Base-by-base conservation (phyloP, 139 green algal species). In the Chlorella sp. region DNA sequence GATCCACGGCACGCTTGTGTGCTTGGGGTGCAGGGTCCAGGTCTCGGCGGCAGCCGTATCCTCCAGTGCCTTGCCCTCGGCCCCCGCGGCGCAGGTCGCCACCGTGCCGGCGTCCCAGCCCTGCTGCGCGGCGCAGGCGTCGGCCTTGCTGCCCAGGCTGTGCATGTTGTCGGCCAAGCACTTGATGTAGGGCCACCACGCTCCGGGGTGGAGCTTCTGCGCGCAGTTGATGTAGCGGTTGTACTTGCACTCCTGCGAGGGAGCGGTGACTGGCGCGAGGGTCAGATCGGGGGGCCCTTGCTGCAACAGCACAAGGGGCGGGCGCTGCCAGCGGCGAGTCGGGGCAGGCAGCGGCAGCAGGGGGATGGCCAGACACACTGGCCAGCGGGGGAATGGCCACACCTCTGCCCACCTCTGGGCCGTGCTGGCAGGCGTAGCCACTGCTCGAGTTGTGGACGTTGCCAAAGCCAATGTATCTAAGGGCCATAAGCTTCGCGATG, bases 1-100 rank as follows among this genome's bases (percentile, higher is more conserved):
- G 25, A 82, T 58, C 77, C 77, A 83, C 25, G 77, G 77, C 31
- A 83, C 77, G 75, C 79, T 79, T 15, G 43, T 79, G 36, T 75
- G 38, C 1, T 48, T 43, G 33, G 70, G 77, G 25, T 36, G 33
- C 27, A 83, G 59, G 8, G 45, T 50, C 64, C 42, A 59, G 23
- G 77, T 79, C 11, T 55, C 51, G 38, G 55, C 31, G 2, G 45
- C 77, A 9, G 77, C 77, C 50, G 21, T 0, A 31, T 29, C 9
- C 61, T 83, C 77, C 41, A 79, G 58, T 31, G 58, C 38, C 59
- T 48, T 63, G 43, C 77, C 77, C 27, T 61, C 8, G 25, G 55
- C 60, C 6, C 77, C 77, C 56, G 66, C 70, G n/a, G 27, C 60
- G 25, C 41, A 51, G 5, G 33, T 41, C 25, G 41, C 8, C 23